A percentile compares a stretch with the other conserved stretches of the same genome.
Evolutionary conservation across 1,139 yeast genomes (phyloP).

Genomic region (Arxiozyma telluris): DNA sequence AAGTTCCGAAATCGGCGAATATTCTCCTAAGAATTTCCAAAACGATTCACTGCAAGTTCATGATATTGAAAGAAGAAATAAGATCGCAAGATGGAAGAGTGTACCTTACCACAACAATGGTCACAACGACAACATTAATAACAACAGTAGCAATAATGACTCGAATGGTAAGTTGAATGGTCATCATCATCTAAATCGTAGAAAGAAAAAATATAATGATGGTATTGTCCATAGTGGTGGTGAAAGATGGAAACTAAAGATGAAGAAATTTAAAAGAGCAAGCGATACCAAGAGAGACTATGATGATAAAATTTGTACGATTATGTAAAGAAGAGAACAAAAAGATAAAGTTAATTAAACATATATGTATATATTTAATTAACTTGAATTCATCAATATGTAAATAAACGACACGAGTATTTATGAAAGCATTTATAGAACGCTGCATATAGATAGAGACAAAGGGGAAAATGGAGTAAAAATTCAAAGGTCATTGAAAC

Average conservation of each 20-base stretch:
- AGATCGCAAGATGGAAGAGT: conserved; percentile 26
- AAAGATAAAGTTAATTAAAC: not conserved
- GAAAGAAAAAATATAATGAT: not conserved
- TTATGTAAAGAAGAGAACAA: conserved; percentile 6
- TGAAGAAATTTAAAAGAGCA: conserved; percentile 13
- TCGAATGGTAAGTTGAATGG: not conserved
- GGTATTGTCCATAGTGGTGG: conserved; percentile 3
- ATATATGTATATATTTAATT: too few species aligned
- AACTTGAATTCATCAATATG: too few species aligned
- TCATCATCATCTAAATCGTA: not conserved
- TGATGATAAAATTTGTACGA: conserved; percentile 10
- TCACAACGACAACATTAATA: not conserved
- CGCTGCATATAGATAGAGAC: too few species aligned
- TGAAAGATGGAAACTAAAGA: conserved; percentile 17
- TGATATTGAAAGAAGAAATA: conserved; percentile 12
- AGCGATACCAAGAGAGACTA: conserved; percentile 6
- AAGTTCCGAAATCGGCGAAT: not conserved
- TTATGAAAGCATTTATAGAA: too few species aligned
- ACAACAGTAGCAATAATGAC: conserved; percentile 7
- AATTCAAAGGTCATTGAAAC: too few species aligned
- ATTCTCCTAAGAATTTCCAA: not conserved
- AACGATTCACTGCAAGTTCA: not conserved
- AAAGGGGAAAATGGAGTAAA: too few species aligned
- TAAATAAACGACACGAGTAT: too few species aligned
- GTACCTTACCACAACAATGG: conserved; percentile 13